A percentile compares a stretch with the other conserved stretches of the same genome.
These are phyloP conservation scores for Earliella scabrosa DNA, from an alignment of 1,284 basidiomycete species.

Conservation along the genomic window DNA sequence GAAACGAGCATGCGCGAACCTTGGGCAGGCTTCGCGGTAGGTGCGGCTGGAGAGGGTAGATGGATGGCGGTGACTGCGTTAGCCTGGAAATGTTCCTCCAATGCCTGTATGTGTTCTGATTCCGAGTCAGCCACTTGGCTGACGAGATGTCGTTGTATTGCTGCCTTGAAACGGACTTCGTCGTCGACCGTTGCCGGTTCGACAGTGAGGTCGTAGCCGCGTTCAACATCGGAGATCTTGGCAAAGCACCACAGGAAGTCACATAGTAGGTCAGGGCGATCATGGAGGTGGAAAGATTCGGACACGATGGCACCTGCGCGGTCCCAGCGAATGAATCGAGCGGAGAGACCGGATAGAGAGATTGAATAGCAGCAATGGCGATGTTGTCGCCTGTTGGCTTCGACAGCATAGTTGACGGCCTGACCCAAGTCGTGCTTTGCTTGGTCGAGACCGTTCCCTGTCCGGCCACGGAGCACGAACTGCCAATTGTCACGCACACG, in stretches of 20 bases:
- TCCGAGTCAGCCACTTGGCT: background rate
- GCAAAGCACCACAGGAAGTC: conserved; percentile 17
- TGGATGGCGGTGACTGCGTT: background rate
- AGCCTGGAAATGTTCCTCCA: background rate
- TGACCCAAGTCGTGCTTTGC: background rate
- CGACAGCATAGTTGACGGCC: conserved; percentile 4
- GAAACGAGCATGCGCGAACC: conserved; percentile 1
- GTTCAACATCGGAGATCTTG: background rate
- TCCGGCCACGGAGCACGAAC: too few species aligned
- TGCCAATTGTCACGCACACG: too few species aligned
- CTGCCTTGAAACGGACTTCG: background rate
- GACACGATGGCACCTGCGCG: conserved; percentile 13
- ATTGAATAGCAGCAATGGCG: conserved; percentile 8
- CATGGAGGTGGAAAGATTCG: conserved; percentile 3
- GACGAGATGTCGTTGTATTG: background rate
- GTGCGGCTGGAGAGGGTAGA: background rate
- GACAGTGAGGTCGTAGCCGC: conserved; percentile 13
- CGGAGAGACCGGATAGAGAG: background rate
- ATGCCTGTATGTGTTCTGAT: too few species aligned
- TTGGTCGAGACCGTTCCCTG: background rate
- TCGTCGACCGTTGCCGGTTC: background rate
- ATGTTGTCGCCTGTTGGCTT: conserved; percentile 5
- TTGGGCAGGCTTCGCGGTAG: background rate
- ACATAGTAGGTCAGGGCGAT: conserved; percentile 2
- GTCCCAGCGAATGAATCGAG: conserved; percentile 17